These are phyloP conservation scores for Ceratocystiopsis sp. DNA, from an alignment of 2,329 filamentous ascomycete genomes.

Conservation along the genomic window DNA sequence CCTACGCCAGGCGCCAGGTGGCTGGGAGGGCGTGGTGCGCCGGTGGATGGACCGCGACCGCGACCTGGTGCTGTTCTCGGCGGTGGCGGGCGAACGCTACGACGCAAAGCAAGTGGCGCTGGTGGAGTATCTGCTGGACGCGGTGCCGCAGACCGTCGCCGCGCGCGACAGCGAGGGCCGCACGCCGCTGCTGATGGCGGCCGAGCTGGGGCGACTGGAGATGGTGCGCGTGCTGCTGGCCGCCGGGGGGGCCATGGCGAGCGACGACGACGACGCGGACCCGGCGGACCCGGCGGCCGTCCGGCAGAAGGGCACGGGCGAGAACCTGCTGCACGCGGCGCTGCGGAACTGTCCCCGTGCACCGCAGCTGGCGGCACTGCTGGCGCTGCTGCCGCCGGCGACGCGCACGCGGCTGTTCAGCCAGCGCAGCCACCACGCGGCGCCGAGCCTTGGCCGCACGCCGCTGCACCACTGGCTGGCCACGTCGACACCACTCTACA, in stretches of 20 bases:
- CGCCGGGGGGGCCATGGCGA: conserved; percentile 52
- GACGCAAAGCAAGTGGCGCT: conserved; percentile 31
- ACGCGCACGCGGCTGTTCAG: conserved; percentile 40
- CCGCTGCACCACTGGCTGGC: conserved; percentile 45
- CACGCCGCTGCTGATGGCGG: conserved; percentile 56
- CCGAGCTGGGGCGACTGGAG: conserved; percentile 33
- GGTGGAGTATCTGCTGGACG: conserved; percentile 48
- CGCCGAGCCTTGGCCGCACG: conserved; percentile 33
- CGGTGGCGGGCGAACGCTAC: conserved; percentile 27
- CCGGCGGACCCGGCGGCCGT: too few relatives aligned
- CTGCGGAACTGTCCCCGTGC: conserved; percentile 17
- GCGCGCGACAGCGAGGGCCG: conserved; percentile 37
- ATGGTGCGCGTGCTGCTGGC: conserved; percentile 45
- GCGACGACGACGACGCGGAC: conserved; percentile 34
- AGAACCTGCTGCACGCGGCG: conserved; percentile 51
- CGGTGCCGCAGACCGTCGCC: conserved; percentile 44
- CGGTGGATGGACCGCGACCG: conserved; percentile 43
- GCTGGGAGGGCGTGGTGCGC: conserved; percentile 44
- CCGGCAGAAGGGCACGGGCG: too few relatives aligned
- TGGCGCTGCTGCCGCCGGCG: conserved; percentile 39
- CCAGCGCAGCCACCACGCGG: conserved; percentile 33
- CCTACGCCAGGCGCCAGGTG: conserved; percentile 40
- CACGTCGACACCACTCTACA: too few relatives aligned
- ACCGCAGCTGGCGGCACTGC: conserved; percentile 25
- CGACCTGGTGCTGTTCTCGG: conserved; percentile 50